Evolutionary conservation across 2,329 filamentous ascomycete genomes (phyloP), one percentile per base, ranked within the genome.

Genomic region (Colletotrichum sp.): DNA sequence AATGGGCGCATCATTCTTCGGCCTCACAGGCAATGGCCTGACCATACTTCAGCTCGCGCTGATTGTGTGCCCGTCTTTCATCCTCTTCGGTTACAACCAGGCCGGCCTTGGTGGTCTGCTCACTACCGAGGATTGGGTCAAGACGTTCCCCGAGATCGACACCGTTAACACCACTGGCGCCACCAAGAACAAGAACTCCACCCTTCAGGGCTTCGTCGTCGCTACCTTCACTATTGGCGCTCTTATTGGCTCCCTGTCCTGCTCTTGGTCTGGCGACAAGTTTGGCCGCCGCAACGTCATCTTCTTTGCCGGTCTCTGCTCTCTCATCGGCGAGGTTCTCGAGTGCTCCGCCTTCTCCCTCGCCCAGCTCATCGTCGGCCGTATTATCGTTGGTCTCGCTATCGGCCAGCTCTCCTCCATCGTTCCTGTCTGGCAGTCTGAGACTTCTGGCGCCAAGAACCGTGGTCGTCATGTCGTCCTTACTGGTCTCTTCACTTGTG

Each of bases 81-180:
- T 86, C 77, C 80, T 86, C 55, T 86, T 86, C 77, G 85, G 85
- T 9, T 87, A 86, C 79, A 86, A 86, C 78, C 85, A 87, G 76
- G 83, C 85, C 5, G 83, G 83, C 67, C 79, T 86, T 39, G 84
- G 84, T 39, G 84, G 84, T 15, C 80, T 86, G 15, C 74, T 85
- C 15, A 83, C 82, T 4, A 79, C 81, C 43, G 75, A 80, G 15
- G 79, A 83, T 72, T 85, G 82, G 81, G 82, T 82, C 18, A 79
- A 80, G 64, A 84, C 83, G 13, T 86, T 86, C 72, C 84, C 85
- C 8, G 72, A 83, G 71, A 85, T 86, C 79, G 83, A 86, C 77
- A 86, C 84, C 2, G 80, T 84, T 26, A 77, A 85, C 79, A 79
- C 80, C 18, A 80, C 72, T 7, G 82, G 82, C n/a, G 77, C 78